Percentiles rank a stretch among this genome's conserved stretches.
Evolutionary conservation across 257 asterid genomes (phyloP).

Genomic region (Linaria vulgaris): DNA sequence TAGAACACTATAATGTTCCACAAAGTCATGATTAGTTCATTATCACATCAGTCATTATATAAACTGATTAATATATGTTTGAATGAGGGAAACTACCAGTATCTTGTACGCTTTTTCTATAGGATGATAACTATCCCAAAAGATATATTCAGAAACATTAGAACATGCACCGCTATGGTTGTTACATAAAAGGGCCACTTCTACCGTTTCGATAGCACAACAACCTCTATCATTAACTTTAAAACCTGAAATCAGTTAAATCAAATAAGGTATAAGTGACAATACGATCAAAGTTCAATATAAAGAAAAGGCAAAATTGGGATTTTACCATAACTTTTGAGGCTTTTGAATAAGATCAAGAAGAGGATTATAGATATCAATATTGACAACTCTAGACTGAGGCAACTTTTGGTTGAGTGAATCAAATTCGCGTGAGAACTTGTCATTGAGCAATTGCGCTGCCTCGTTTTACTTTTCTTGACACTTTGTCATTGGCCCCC

Average conservation of each 20-base stretch:
- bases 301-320: neutral
- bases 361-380: constrained; percentile 45
- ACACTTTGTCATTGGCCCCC: constrained; percentile 44
- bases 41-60: neutral
- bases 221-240: constrained; percentile 51
- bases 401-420: constrained; percentile 36
- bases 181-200: constrained; percentile 40
- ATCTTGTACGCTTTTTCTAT: constrained; percentile 40
- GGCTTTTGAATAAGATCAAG: constrained; percentile 48
- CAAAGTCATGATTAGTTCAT: too few relatives aligned
- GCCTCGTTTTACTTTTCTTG: constrained; percentile 37
- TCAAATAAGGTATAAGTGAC: too few relatives aligned
- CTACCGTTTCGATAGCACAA: constrained; percentile 46
- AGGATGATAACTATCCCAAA: constrained; percentile 62
- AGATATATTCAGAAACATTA: constrained; percentile 37
- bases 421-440: constrained; percentile 33
- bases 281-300: too few relatives aligned
- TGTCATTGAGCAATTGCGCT: constrained; percentile 40
- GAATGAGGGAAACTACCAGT: constrained; percentile 25
- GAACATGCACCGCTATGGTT: constrained; percentile 32
- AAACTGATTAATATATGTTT: constrained; percentile 27
- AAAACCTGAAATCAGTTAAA: constrained; percentile 34
- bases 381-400: constrained; percentile 37
- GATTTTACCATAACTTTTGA: constrained; percentile 38
- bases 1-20: too few relatives aligned